A percentile compares a stretch with the other conserved stretches of the same genome.
These are phyloP conservation scores for Dactylorhiza incarnata DNA, from an alignment of 106 monocot species.

Conservation along the genomic window DNA sequence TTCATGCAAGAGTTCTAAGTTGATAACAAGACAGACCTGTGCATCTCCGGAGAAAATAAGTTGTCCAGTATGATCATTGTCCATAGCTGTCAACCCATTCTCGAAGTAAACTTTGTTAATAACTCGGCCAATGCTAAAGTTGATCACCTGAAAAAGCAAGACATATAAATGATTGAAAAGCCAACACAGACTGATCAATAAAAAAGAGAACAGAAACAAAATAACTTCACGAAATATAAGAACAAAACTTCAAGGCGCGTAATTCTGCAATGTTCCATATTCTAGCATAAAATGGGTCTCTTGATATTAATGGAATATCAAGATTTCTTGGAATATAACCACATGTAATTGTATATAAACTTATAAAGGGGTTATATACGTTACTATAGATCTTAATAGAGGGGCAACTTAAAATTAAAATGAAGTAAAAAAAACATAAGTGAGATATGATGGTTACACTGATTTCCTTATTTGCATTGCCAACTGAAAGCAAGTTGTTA, in stretches of 20 bases:
- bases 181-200: background rate
- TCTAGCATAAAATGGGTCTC: background rate
- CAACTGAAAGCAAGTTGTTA: conserved; percentile 88
- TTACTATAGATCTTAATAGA: too few species aligned
- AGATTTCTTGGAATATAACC: background rate
- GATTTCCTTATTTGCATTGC: conserved; percentile 88
- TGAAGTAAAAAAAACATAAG: background rate
- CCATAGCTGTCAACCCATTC: conserved; percentile 81
- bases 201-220: conserved; percentile 3
- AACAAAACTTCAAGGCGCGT: background rate
- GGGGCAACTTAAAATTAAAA: too few species aligned
- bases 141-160: conserved; percentile 45
- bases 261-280: background rate
- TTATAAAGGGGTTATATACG: too few species aligned
- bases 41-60: conserved; percentile 82
- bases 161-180: background rate
- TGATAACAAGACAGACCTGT: conserved; percentile 44
- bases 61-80: conserved; percentile 94
- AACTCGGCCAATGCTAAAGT: conserved; percentile 87
- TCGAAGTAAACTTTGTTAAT: conserved; percentile 63
- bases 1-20: conserved; percentile 9
- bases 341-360: too few species aligned
- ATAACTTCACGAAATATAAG: background rate
- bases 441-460: conserved; percentile 37
- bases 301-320: background rate